phyloP scores from a whole-genome alignment of 169 alveolate genomes.

The Sarcocystis neurona region DNA sequence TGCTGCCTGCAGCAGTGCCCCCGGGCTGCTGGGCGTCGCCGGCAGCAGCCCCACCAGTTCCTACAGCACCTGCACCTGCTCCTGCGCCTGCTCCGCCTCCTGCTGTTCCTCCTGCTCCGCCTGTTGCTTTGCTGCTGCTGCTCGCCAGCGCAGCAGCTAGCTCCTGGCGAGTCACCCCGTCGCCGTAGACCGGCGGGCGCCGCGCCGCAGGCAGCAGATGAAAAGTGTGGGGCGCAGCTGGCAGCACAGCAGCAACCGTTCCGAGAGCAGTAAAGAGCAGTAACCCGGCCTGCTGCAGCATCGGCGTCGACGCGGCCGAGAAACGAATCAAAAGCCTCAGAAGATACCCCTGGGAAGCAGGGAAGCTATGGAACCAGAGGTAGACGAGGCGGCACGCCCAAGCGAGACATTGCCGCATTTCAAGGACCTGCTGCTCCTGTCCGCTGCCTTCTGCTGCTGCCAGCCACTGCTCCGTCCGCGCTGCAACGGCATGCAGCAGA shows the following conservation, averaged over 20 bases:
- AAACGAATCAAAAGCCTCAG: conserved; percentile 25
- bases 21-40: too few relatives aligned
- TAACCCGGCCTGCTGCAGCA: conserved; percentile 1
- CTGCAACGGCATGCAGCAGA: neutral
- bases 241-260: neutral
- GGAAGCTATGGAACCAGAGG: conserved; percentile 28
- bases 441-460: conserved; percentile 2
- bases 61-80: too few relatives aligned
- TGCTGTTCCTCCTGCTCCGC: conserved; percentile 2
- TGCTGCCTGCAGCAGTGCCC: too few relatives aligned
- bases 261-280: conserved; percentile 14
- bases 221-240: conserved; percentile 34
- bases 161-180: conserved; percentile 25
- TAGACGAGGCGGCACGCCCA: conserved; percentile 25
- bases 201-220: conserved; percentile 30
- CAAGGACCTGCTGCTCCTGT: neutral
- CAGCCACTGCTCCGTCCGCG: neutral
- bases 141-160: conserved; percentile 23
- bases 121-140: conserved; percentile 10
- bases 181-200: conserved; percentile 32
- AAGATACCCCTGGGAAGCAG: conserved; percentile 9
- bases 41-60: too few relatives aligned
- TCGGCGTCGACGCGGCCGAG: conserved; percentile 12
- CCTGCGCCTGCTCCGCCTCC: too few relatives aligned
- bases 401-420: conserved; percentile 16